Base-by-base conservation (phyloP, 2,329 filamentous ascomycete species). In the Exophiala mesophila region DNA sequence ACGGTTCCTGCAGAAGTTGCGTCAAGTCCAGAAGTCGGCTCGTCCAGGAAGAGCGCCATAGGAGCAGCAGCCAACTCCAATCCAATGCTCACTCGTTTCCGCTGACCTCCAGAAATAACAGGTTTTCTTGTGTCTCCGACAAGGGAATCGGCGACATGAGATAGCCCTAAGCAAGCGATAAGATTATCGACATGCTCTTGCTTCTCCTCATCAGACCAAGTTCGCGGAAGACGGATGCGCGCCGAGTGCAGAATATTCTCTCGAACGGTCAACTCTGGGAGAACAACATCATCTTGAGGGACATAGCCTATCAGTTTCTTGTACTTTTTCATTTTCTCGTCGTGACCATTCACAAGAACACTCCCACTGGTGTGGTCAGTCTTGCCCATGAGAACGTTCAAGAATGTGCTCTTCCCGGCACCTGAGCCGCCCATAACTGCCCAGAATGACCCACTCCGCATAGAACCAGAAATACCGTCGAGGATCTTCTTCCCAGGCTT, bases 341-440 rank as follows among this genome's bases (percentile, higher is more conserved):
- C 20, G 15, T 38, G 35, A 3, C 35, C 35, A 17, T 38, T 38
- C 17, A 38, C 35, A 7, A 38, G 21, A 16, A 38, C 35, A 15
- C n/a, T 13, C 13, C 35, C 35, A 10, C 35, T 20, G 6, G 35
- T 38, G 21, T 38, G 35, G 12, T 28, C n/a, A 3, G 35, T 38
- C 21, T 38, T 38, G 7, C 35, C 35, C 35, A 38, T 38, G 10
- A 92, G 68, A 1, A 88, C 84, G 55, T 94, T 85, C 3, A 94
- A 68, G 1, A 92, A 69, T 0, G 87, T 92, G 0, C 86, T 90
- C 67, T 94, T 94, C 36, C 87, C 87, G 4, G 86, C 87, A n/a
- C 76, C 76, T 2, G 71, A 75, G n/a, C 67, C 68, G 3, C 68
- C 70, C 69, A 71, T 72, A 16, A 73, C 51, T 5, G 70, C 70